A percentile compares a stretch with the other conserved stretches of the same genome.
These are phyloP conservation scores for Microcos paniculata DNA, from an alignment of 345 rosid species.

Conservation along the genomic window DNA sequence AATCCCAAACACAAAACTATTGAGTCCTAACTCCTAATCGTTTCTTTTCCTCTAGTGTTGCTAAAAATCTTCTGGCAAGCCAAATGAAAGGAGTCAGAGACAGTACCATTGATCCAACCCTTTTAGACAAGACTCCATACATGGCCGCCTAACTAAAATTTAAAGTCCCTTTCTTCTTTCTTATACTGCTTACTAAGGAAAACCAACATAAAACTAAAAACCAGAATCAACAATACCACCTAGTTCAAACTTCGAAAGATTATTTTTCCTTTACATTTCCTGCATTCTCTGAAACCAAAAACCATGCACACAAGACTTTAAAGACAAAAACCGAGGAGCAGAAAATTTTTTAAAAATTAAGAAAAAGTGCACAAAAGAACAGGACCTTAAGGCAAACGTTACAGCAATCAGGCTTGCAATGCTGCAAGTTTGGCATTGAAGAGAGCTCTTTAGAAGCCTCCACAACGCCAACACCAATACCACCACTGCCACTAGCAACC, in stretches of 20 bases:
- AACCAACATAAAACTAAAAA: not conserved
- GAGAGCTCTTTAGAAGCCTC: slow-evolving; percentile 78
- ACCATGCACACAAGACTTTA: not conserved
- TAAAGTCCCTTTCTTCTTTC: not conserved
- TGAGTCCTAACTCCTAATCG: not conserved
- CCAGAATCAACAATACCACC: not conserved
- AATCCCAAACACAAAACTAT: not conserved
- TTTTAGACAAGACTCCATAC: not conserved
- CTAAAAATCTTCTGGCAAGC: not conserved
- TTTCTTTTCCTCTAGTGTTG: not conserved
- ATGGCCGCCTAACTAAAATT: not conserved
- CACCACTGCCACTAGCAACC: not conserved
- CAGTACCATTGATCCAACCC: not conserved
- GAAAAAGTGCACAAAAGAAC: not conserved
- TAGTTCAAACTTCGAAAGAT: not conserved
- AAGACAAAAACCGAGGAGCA: not conserved
- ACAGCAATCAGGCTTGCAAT: slow-evolving; percentile 31
- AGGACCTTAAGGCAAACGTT: slow-evolving; percentile 60
- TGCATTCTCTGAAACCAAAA: not conserved
- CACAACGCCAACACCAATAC: slow-evolving; percentile 8
- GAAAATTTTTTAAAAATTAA: not conserved
- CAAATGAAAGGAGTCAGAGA: not conserved
- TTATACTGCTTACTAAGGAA: not conserved
- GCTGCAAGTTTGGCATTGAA: slow-evolving; percentile 72
- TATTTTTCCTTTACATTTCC: not conserved